Percentiles rank a stretch among this genome's conserved stretches.
Conservation (phyloP, 2,329 filamentous ascomycete species). For the Aureobasidium sp. region DNA sequence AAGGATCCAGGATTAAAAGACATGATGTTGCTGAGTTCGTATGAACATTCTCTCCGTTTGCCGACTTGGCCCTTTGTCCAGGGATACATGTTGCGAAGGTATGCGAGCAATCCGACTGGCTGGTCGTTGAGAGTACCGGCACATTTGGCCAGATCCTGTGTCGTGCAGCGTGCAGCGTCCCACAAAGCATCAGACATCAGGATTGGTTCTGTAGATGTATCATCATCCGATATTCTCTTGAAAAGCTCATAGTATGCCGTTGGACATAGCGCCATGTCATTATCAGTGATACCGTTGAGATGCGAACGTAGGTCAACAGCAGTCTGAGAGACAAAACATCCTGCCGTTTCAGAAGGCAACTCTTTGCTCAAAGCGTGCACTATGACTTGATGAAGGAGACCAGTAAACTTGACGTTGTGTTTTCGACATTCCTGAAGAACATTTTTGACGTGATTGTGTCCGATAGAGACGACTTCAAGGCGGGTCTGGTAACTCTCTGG, state of each 20-base stretch:
- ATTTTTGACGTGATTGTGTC: slow-evolving; percentile 19
- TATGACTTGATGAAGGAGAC: slow-evolving; percentile 32
- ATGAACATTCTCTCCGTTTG: slow-evolving; percentile 31
- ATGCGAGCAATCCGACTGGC: slow-evolving; percentile 36
- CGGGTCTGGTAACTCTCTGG: slow-evolving; percentile 21
- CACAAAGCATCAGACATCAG: slow-evolving; percentile 20
- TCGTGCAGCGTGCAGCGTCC: slow-evolving; percentile 25
- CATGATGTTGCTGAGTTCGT: slow-evolving; percentile 40
- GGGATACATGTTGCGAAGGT: slow-evolving; percentile 30
- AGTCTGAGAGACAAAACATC: slow-evolving; percentile 31
- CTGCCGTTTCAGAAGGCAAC: slow-evolving; percentile 14
- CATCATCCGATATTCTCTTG: slow-evolving; percentile 15
- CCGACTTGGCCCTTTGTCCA: slow-evolving; percentile 35
- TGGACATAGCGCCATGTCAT: slow-evolving; percentile 28
- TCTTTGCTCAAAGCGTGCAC: slow-evolving; percentile 25
- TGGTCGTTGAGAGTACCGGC: slow-evolving; percentile 30
- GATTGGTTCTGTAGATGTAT: background rate
- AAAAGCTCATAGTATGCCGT: slow-evolving; percentile 22
- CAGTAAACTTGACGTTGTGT: slow-evolving; percentile 34
- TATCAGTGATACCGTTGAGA: slow-evolving; percentile 22
- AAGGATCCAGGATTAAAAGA: slow-evolving; percentile 24
- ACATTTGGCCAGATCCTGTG: slow-evolving; percentile 25
- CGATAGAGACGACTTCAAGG: slow-evolving; percentile 26
- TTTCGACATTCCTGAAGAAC: slow-evolving; percentile 25
- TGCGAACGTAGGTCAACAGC: slow-evolving; percentile 35